These are phyloP conservation scores for Suhomyces maxii DNA, from an alignment of 1,139 yeast species.

Conservation along the genomic window DNA sequence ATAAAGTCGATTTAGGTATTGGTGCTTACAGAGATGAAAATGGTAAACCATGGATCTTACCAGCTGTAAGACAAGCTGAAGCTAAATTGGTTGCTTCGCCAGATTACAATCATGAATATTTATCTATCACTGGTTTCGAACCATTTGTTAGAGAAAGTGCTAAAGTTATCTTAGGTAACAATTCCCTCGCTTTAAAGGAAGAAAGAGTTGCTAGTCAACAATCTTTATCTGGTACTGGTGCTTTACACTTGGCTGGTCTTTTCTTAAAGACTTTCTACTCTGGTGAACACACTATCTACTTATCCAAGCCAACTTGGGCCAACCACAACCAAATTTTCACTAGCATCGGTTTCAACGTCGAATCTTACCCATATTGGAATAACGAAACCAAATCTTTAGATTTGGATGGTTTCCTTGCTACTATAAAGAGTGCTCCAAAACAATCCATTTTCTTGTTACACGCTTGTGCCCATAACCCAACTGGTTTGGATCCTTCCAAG, in stretches of 20 bases:
- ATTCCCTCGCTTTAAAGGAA: slow-evolving; percentile 55
- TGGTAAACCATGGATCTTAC: slow-evolving; percentile 94
- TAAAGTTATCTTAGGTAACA: slow-evolving; percentile 71
- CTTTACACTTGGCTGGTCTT: slow-evolving; percentile 82
- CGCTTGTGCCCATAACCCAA: slow-evolving; percentile 54
- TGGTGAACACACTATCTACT: slow-evolving; percentile 56
- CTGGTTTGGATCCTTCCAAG: slow-evolving; percentile 50
- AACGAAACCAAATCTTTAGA: slow-evolving; percentile 60
- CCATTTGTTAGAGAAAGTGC: slow-evolving; percentile 74
- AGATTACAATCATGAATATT: slow-evolving; percentile 84
- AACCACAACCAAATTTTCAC: slow-evolving; percentile 85
- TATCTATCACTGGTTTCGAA: slow-evolving; percentile 77
- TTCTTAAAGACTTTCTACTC: slow-evolving; percentile 62
- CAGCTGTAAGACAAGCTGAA: slow-evolving; percentile 81
- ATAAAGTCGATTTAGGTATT: slow-evolving; percentile 88
- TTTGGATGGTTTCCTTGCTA: slow-evolving; percentile 62
- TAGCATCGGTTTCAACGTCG: slow-evolving; percentile 53
- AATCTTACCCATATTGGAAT: slow-evolving; percentile 78
- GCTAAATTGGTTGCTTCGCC: slow-evolving; percentile 47
- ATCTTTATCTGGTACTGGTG: slow-evolving; percentile 94
- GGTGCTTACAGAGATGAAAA: slow-evolving; percentile 94
- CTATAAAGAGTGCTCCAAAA: slow-evolving; percentile 68
- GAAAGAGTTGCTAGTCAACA: slow-evolving; percentile 72
- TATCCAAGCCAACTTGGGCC: slow-evolving; percentile 95
- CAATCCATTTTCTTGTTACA: slow-evolving; percentile 70